These are phyloP conservation scores for Orbilia oligospora DNA, from an alignment of 2,329 filamentous ascomycete genomes.

Conservation along the genomic window DNA sequence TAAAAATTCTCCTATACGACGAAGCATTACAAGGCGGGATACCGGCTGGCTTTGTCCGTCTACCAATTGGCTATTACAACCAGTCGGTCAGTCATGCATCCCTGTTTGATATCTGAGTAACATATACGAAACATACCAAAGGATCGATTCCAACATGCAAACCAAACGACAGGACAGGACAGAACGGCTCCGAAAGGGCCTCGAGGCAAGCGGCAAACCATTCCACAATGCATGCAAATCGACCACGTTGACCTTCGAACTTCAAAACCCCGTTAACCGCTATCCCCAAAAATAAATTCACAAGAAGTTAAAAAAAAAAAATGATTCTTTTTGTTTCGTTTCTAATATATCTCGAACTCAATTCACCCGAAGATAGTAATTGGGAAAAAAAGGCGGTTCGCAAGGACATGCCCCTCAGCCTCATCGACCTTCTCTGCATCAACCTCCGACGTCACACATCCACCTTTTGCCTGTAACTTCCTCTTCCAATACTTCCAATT, in stretches of 20 bases:
- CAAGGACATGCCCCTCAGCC: slow-evolving; percentile 39
- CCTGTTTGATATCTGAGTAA: slow-evolving; percentile 24
- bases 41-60: slow-evolving; percentile 18
- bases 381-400: slow-evolving; percentile 24
- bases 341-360: slow-evolving; percentile 26
- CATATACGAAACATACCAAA: slow-evolving; percentile 29
- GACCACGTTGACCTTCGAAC: slow-evolving; percentile 21
- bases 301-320: slow-evolving; percentile 1
- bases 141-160: background rate
- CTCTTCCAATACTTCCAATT: slow-evolving; percentile 20
- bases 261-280: slow-evolving; percentile 1
- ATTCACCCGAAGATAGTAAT: no score
- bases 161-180: background rate
- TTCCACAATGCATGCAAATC: slow-evolving; percentile 6
- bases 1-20: no score
- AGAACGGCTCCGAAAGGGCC: no score
- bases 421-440: slow-evolving; percentile 46
- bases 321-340: slow-evolving; percentile 25
- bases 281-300: slow-evolving; percentile 1
- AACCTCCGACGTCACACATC: slow-evolving; percentile 16
- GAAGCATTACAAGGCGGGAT: slow-evolving; percentile 23
- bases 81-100: background rate
- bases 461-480: slow-evolving; percentile 24
- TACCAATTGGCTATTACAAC: slow-evolving; percentile 13
- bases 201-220: slow-evolving; percentile 15